These are phyloP conservation scores for Striga hermonthica DNA, from an alignment of 305 asterid species.

Conservation along the genomic window DNA sequence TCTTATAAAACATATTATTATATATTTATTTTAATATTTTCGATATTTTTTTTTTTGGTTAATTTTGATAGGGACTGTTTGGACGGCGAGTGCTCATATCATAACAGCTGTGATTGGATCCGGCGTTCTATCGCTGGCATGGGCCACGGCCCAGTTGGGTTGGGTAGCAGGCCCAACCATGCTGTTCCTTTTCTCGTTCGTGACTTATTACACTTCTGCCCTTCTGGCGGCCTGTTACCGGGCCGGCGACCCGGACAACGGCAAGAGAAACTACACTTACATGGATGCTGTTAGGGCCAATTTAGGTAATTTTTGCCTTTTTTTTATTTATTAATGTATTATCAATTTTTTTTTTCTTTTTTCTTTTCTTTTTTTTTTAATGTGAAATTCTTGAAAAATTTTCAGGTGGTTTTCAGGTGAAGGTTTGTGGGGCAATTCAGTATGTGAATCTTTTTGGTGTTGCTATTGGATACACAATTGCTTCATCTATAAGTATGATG, in stretches of 20 bases:
- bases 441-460: conserved; percentile 85
- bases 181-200: conserved; percentile 74
- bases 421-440: conserved; percentile 89
- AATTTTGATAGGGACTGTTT: conserved; percentile 48
- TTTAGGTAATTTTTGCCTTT: conserved; percentile 45
- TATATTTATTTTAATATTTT: too few relatives aligned
- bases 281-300: conserved; percentile 88
- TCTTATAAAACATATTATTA: too few relatives aligned
- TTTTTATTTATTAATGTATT: not conserved
- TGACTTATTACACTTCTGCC: conserved; percentile 80
- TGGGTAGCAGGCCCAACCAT: conserved; percentile 92
- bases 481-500: conserved; percentile 83
- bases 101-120: conserved; percentile 94
- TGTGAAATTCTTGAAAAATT: conserved; percentile 20
- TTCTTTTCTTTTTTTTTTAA: not conserved
- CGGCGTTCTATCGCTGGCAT: conserved; percentile 87
- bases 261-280: conserved; percentile 86
- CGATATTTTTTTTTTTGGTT: not conserved
- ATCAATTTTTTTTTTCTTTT: not conserved
- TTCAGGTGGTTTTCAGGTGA: conserved; percentile 75
- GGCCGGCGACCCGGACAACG: conserved; percentile 59
- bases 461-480: conserved; percentile 92
- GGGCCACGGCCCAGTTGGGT: conserved; percentile 93
- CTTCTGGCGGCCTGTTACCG: conserved; percentile 83
- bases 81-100: conserved; percentile 97